phyloP scores from a whole-genome alignment of 2,329 filamentous ascomycete species.

The Botrytis medusae region DNA sequence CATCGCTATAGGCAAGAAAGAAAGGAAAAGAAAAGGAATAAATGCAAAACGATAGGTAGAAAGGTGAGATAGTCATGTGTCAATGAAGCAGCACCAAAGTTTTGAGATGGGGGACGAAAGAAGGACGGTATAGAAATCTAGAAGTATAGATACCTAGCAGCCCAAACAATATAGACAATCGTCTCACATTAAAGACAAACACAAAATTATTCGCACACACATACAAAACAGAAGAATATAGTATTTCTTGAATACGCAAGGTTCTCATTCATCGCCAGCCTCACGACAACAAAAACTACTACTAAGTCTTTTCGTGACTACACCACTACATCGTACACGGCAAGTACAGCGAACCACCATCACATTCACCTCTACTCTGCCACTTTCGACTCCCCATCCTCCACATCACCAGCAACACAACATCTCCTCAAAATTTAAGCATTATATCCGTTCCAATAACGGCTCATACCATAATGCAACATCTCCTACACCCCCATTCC shows the following conservation, averaged over 20 bases:
- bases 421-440: constrained; percentile 15
- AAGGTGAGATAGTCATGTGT: neutral
- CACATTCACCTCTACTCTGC: neutral
- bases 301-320: neutral
- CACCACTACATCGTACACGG: neutral
- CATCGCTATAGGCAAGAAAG: neutral
- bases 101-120: neutral
- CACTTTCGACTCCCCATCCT: neutral
- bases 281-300: neutral
- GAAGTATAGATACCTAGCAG: neutral
- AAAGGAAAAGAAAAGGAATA: neutral
- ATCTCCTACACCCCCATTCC: neutral
- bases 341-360: neutral
- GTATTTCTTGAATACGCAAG: neutral
- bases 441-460: constrained; percentile 9
- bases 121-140: neutral
- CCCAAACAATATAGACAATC: neutral
- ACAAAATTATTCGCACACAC: neutral
- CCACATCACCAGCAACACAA: neutral
- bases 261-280: neutral
- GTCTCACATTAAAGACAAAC: neutral
- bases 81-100: neutral
- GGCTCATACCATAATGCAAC: constrained; percentile 12
- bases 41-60: neutral
- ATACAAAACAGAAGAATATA: neutral